Conservation (phyloP, 768 basidiomycete genomes). For the Pulveroboletus sp. region DNA sequence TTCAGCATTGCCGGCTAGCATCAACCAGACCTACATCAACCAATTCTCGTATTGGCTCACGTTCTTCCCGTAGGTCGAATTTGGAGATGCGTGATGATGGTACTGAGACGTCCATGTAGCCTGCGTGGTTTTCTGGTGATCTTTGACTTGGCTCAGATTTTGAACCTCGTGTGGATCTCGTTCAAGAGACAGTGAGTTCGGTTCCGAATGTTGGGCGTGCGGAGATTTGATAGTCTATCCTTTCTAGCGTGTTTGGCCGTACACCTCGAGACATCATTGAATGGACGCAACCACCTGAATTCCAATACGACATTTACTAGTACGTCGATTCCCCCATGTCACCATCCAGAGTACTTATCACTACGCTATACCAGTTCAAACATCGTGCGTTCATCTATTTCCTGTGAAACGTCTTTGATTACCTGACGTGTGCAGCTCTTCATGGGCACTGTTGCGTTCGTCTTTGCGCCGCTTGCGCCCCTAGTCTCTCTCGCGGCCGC, state of each 20-base stretch:
- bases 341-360: background rate
- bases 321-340: constrained; percentile 37
- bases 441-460: constrained; percentile 89
- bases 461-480: constrained; percentile 94
- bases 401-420: background rate
- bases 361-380: constrained; percentile 44
- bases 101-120: constrained; percentile 35
- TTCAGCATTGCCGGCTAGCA: constrained; percentile 67
- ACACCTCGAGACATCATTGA: constrained; percentile 89
- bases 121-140: constrained; percentile 92
- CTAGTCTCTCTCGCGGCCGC: constrained; percentile 81
- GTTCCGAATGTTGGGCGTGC: background rate
- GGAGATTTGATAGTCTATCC: background rate
- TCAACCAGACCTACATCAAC: constrained; percentile 87
- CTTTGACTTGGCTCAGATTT: constrained; percentile 93
- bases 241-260: constrained; percentile 69
- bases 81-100: background rate
- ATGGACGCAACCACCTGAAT: constrained; percentile 88
- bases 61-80: constrained; percentile 77
- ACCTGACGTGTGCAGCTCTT: constrained; percentile 51
- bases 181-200: constrained; percentile 70
- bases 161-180: constrained; percentile 86
- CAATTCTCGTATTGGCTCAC: constrained; percentile 93
- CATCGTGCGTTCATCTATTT: constrained; percentile 39
- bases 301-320: constrained; percentile 85